Evolutionary conservation across 257 asterid species (phyloP), one percentile per base, ranked within the genome.

Genomic region (Vinca minor): DNA sequence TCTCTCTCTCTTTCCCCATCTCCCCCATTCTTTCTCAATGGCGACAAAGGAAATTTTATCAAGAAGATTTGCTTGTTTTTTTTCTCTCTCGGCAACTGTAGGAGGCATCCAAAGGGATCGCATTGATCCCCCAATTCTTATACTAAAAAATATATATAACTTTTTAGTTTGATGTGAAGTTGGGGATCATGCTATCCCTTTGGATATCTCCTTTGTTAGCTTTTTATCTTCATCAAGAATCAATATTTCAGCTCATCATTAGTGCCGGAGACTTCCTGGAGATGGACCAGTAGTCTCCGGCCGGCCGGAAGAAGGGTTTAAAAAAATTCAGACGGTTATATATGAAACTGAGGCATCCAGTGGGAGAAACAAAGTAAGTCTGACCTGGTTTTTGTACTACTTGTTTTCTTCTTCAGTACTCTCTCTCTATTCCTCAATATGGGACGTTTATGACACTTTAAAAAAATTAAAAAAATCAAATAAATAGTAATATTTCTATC

Each of bases 51-150:
- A 14, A 34, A 54, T n/a, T 53, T 47, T 25, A 18, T 63, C 7
- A 20, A 21, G 63, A 64, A 72, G 62, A 13, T 55, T 29, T 73
- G 29, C 21, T 57, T 35, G 38, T 56, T 34, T n/a, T n/a, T n/a
- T n/a, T n/a, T 63, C 65, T 70, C 45, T 71, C 74, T 68, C 71
- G 45, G 96, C 89, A 74, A 66, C 91, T 79, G 61, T 77, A 79
- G 95, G 84, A 90, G 77, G 84, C 81, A 84, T 87, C 97, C 97
- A 90, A 90, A 90, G 96, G 97, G 97, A 87, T 87, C 95, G 96
- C 96, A 90, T 90, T 90, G 97, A 87, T 90, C 96, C n/a, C 96
- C 88, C 76, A 62, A 45, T 54, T 74, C 49, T 36, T 60, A 15
- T 52, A 54, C 20, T 7, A 17, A 23, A 15, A 54, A 29, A 13